Base-by-base conservation (phyloP, 805 yeast genomes). In the Starmerella asiatica region DNA sequence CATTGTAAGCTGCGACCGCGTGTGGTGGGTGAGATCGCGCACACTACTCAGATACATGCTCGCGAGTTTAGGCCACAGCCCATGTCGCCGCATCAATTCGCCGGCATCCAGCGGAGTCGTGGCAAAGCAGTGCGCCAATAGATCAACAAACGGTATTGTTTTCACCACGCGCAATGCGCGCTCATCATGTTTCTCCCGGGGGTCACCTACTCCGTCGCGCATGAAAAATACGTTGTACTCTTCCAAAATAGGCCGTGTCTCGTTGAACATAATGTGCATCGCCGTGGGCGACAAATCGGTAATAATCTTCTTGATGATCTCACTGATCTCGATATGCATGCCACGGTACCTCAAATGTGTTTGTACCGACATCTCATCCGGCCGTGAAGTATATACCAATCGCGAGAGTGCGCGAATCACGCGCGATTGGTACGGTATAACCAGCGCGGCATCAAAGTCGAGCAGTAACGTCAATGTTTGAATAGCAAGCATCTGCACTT, bases 401-500 rank as follows among this genome's bases (percentile, higher is more conserved):
- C 9, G 9, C 26, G 11, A 7, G 9, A 23, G 7, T 23, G 26
- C 26, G 7, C 26, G 9, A 7, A 23, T 7, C 7, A 23, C 26
- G 7, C 11, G 9, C 26, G 9, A 7, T 23, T 23, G 26, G 11
- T 23, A 11, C 26, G 7, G 9, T 11, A 7, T 7, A 11, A 7
- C 26, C 9, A 7, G 7, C 9, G 7, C 7, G 9, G 7, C 26
- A 23, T 43, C 46, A 20, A 34, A 28, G 14, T 39, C 46, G 15
- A 43, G 16, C 2, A 43, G 26, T 3, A 34, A 24, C 5, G 39
- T 28, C 8, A 45, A 17, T 6, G 46, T 28, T 54, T 88, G 96
- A 0, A 91, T 76, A 0, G 93, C 93, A 18, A 80, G 54, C 2
- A 76, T 73, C 40, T 88, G 64, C 8, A 74, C 67, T 3, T 65